Conservation (phyloP, 139 green algal species). For the Closterium sp. region DNA sequence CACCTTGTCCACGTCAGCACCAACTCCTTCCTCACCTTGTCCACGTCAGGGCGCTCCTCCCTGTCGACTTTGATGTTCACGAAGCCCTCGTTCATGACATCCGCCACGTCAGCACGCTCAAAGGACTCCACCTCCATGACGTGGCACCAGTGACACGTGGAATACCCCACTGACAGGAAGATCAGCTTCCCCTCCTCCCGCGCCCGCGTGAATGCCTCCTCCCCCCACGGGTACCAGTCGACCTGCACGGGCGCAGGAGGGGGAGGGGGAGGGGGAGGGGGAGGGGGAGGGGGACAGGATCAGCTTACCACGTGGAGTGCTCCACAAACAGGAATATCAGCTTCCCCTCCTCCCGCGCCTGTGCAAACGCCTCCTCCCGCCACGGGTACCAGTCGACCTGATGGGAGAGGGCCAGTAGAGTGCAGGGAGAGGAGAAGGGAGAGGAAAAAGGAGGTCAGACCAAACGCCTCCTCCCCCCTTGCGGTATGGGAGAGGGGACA, state of each 20-base stretch:
- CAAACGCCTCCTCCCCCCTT: no score
- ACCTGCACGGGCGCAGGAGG: no score
- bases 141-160: constrained; percentile 80
- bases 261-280: no score
- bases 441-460: no score
- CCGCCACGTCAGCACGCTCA: constrained; percentile 68
- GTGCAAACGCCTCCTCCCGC: constrained; percentile 73
- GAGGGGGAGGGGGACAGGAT: no score
- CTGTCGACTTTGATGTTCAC: constrained; percentile 81
- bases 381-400: constrained; percentile 88
- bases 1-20: constrained; percentile 25
- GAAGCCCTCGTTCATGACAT: constrained; percentile 76
- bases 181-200: constrained; percentile 74
- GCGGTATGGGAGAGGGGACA: background rate
- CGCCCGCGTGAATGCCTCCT: constrained; percentile 73
- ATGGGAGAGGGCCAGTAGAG: no score
- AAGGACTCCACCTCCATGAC: constrained; percentile 89
- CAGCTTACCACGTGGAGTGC: constrained; percentile 61
- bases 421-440: constrained; percentile 22
- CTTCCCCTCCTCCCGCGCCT: constrained; percentile 65
- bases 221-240: constrained; percentile 82
- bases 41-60: constrained; percentile 85
- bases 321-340: constrained; percentile 84
- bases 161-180: constrained; percentile 80
- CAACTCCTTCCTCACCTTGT: constrained; percentile 61